Evolutionary conservation across 73 alveolate species (phyloP), one percentile per base, ranked within the genome.

Genomic region (Effrenium voratum): DNA sequence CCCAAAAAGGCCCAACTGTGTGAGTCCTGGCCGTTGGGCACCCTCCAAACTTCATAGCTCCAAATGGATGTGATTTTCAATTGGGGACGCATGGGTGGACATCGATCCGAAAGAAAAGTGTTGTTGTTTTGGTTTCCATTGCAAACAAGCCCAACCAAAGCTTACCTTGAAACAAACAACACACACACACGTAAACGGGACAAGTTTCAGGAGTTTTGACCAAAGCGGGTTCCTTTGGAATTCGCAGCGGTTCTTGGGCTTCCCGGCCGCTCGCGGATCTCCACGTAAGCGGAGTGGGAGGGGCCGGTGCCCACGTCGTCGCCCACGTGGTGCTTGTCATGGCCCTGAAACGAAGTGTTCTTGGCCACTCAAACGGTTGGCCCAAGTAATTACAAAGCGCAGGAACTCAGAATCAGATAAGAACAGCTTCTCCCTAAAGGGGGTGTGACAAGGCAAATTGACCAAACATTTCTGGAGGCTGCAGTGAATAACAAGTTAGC

Each of bases 231-330:
- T 63, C 40, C 76, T 8, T 4, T 63, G 40, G 76, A 24, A 63
- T 24, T 63, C 76, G 30, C n/a, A n/a, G n/a, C n/a, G n/a, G n/a
- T n/a, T n/a, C n/a, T n/a, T n/a, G 5, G 8, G 8, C 59, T 38
- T 38, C 26, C 77, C 43, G 30, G 66, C 97, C 97, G 66, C 87
- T 90, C 97, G 13, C 97, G 72, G 75, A 90, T 90, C 86, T 90
- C 97, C 45, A 90, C 87, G 68, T 90, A 90, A 15, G 97, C 97
- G 13, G 47, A 32, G 86, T 75, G 82, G 38, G 87, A 43, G 36
- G 97, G 97, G 75, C 97, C 97, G 68, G 86, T 90, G 40, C 97
- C 97, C 57, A 90, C 76, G 47, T 90, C 97, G 57, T 90, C 97
- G 86, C 97, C 97, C 22, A 90, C n/a, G 76, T 87, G 97, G 36